Evolutionary conservation across 1,284 basidiomycete genomes (phyloP), one percentile per base, ranked within the genome.

Genomic region (Ceratorhiza oryzae-sativae): DNA sequence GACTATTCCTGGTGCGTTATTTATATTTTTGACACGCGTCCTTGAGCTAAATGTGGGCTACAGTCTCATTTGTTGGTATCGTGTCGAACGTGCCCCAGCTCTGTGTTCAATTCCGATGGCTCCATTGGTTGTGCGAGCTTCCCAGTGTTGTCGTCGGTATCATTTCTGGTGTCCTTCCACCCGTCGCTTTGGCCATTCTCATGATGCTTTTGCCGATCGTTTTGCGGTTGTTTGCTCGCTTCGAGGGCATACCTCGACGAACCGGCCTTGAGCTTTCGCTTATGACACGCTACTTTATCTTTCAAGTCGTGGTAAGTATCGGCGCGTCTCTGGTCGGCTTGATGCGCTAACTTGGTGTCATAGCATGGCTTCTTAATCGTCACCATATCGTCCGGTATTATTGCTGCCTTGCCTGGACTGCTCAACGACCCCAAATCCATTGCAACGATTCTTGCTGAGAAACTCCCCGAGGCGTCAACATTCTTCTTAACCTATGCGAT

Each of bases 401-500:
- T 88, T 68, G 77, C 80, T 5, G 79, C 84, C 0, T 80, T 85
- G 25, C 77, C 79, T 12, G 71, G 76, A 3, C 80, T 86, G 42
- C 76, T 77, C 46, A 77, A 85, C 36, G 84, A 87, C 74, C 90
- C 90, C 0, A 81, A 85, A 0, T 86, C 72, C 76, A 86, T 76
- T 77, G 86, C 81, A 39, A 86, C 75, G 0, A 81, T 81, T 2
- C 82, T 92, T 25, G 88, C 89, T 0, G 78, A 80, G 13, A 84
- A 89, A 72, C 84, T 94, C 46, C 91, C 92, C 2, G 83, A 83
- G 15, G 90, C 90, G 0, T 90, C 90, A 13, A 88, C 88, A 15
- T 94, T 93, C 84, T 94, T 93, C 84, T 82, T 94, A 73, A 91
- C 90, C 10, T 90, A 89, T 59, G 65, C 55, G n/a, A 70, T 49